These are phyloP conservation scores for Nakazawaea wyomingensis DNA, from an alignment of 805 yeast genomes.

Conservation along the genomic window DNA sequence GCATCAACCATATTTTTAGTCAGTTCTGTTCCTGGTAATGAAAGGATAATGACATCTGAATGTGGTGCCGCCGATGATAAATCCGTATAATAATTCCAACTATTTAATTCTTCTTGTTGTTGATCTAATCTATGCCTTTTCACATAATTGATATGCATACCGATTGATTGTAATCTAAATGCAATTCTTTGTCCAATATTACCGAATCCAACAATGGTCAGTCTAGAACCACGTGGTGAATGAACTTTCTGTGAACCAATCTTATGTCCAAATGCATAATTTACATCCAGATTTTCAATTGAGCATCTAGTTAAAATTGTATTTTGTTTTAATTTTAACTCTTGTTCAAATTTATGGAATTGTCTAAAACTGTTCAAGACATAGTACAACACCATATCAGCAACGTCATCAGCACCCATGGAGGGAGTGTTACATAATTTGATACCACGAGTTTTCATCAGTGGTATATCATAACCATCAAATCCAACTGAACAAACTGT, in stretches of 20 bases:
- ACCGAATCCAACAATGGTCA: constrained; percentile 70
- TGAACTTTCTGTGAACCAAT: constrained; percentile 42
- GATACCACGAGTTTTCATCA: constrained; percentile 30
- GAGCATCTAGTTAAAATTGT: constrained; percentile 41
- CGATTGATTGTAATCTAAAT: constrained; percentile 47
- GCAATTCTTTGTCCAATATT: constrained; percentile 67
- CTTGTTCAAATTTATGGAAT: constrained; percentile 33
- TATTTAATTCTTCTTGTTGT: constrained; percentile 25
- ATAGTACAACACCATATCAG: constrained; percentile 56
- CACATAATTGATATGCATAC: constrained; percentile 60
- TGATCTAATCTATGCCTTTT: constrained; percentile 43
- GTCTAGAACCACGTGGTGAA: constrained; percentile 54
- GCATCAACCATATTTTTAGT: constrained; percentile 52
- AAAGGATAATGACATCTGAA: constrained; percentile 56
- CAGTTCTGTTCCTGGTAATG: constrained; percentile 59
- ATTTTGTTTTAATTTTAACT: constrained; percentile 29
- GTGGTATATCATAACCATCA: constrained; percentile 37
- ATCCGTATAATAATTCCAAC: constrained; percentile 38
- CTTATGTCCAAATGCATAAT: constrained; percentile 35
- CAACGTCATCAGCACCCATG: constrained; percentile 55
- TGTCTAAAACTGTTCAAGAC: constrained; percentile 50
- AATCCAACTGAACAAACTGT: constrained; percentile 53
- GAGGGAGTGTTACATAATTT: constrained; percentile 28
- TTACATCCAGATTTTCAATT: constrained; percentile 30
- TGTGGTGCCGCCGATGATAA: constrained; percentile 34